These are phyloP conservation scores for Pseudocercospora pini-densiflorae DNA, from an alignment of 2,329 filamentous ascomycete genomes.

Conservation along the genomic window DNA sequence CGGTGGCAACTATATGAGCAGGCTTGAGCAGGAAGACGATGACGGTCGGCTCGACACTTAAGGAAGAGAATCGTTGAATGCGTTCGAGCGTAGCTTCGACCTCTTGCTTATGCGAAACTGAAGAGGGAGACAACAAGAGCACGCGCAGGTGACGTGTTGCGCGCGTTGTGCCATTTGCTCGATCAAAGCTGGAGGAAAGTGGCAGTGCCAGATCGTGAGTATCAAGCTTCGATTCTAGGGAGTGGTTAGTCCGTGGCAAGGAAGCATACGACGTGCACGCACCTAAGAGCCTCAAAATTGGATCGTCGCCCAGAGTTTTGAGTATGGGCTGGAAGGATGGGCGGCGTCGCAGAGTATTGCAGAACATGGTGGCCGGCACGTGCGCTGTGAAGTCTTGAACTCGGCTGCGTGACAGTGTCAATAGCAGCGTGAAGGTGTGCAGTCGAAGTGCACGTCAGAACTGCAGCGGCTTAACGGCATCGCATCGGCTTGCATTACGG, in stretches of 20 bases:
- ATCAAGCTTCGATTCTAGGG: conserved; percentile 39
- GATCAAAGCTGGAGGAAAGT: conserved; percentile 17
- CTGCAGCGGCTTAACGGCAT: not conserved
- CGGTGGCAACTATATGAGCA: conserved; percentile 22
- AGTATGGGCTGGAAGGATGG: conserved; percentile 45
- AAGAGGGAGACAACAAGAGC: conserved; percentile 39
- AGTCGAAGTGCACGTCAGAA: too few relatives aligned
- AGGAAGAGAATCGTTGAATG: conserved; percentile 37
- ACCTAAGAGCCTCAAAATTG: conserved; percentile 40
- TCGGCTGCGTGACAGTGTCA: not conserved
- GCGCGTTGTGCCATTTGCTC: conserved; percentile 14
- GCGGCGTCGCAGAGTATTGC: conserved; percentile 45
- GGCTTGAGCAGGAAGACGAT: conserved; percentile 39
- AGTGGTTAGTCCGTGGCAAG: conserved; percentile 1
- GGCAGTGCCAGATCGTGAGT: conserved; percentile 45
- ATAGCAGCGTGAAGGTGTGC: too few relatives aligned
- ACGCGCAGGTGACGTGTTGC: conserved; percentile 32
- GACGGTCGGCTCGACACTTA: conserved; percentile 37
- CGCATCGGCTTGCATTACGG: not conserved
- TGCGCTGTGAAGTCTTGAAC: not conserved
- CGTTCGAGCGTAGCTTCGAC: conserved; percentile 35
- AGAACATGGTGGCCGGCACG: conserved; percentile 42
- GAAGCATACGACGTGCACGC: not conserved
- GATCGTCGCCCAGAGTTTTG: conserved; percentile 34
- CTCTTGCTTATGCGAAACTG: conserved; percentile 20